Evolutionary conservation across 208 protist species (phyloP).

Genomic region (Angomonas deanei): DNA sequence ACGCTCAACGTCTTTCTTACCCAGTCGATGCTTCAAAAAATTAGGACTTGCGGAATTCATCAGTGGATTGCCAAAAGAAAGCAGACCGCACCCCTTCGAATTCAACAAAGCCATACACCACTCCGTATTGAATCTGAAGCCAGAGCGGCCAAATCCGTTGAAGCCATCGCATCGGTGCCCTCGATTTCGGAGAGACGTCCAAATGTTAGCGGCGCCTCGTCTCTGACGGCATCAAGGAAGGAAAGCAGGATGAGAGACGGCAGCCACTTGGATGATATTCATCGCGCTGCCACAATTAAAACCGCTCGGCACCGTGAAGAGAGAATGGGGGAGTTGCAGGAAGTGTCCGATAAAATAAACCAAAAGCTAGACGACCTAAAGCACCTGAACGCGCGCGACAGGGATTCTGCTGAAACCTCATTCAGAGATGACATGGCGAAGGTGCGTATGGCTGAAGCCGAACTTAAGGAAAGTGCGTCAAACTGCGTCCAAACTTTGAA

Average conservation of each 20-base stretch:
- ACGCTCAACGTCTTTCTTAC: constrained; percentile 68
- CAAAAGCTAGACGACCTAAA: constrained; percentile 47
- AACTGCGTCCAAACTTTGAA: constrained; percentile 72
- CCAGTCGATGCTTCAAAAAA: constrained; percentile 44
- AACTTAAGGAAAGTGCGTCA: constrained; percentile 65
- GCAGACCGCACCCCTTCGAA: constrained; percentile 35
- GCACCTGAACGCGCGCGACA: constrained; percentile 51
- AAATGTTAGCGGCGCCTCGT: constrained; percentile 3
- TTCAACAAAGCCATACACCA: background rate
- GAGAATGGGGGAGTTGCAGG: constrained; percentile 40
- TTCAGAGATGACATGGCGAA: constrained; percentile 65
- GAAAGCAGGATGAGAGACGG: constrained; percentile 3
- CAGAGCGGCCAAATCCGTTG: background rate
- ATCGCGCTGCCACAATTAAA: constrained; percentile 54
- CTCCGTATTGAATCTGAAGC: background rate
- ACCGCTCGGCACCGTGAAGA: constrained; percentile 46
- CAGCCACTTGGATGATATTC: constrained; percentile 29
- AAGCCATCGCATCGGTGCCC: background rate
- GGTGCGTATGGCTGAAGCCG: constrained; percentile 52
- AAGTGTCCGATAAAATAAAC: constrained; percentile 41
- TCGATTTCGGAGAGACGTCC: constrained; percentile 9
- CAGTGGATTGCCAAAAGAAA: constrained; percentile 80
- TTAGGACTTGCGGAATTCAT: constrained; percentile 52
- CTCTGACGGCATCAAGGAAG: constrained; percentile 1
- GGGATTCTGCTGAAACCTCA: constrained; percentile 52